Base-by-base conservation (phyloP, 805 yeast species). In the Ogataea methylovora region DNA sequence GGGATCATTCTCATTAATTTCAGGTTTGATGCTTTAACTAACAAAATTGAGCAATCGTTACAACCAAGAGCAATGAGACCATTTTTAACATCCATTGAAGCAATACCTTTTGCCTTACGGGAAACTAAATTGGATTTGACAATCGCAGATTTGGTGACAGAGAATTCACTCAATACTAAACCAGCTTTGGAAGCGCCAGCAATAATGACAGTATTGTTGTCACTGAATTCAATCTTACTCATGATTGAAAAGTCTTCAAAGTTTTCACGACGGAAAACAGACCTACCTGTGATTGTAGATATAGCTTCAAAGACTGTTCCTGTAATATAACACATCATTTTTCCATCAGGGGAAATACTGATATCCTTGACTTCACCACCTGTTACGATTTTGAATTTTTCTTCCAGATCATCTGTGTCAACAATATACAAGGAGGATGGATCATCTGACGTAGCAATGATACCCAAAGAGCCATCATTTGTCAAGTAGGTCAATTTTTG, bases 401-500 rank as follows among this genome's bases (percentile, higher is more conserved):
- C 70, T 30, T 70, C 73, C 37, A 84, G 59, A 19, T 71, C 61
- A 6, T 65, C 69, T 6, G 72, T 69, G 42, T 79, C 73, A 40
- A 85, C 70, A 15, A 82, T 60, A 50, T 74, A 79, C 14, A 84
- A 63, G 5, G 69, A 58, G 0, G 85, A 74, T 1, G 92, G 90
- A 6, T 66, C 59, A 16, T 68, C 64, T 13, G 90, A 77, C 18
- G 88, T 76, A 38, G 84, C 76, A 37, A 83, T 63, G 2, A 80
- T 84, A 6, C 84, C 84, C 8, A 73, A 61, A 2, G 73, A 50
- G n/a, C 75, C 78, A 48, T 79, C 79, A 15, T 63, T 58, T 0
- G 87, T 63, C 17, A 84, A 52, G 21, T 65, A 60, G 4, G 84
- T 71, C 15, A 73, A 56, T 52, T 84, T 85, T 29, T 77, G 79